A percentile compares a stretch with the other conserved stretches of the same genome.
These are phyloP conservation scores for Ophiostoma ulmi DNA, from an alignment of 2,329 filamentous ascomycete species.

Conservation along the genomic window DNA sequence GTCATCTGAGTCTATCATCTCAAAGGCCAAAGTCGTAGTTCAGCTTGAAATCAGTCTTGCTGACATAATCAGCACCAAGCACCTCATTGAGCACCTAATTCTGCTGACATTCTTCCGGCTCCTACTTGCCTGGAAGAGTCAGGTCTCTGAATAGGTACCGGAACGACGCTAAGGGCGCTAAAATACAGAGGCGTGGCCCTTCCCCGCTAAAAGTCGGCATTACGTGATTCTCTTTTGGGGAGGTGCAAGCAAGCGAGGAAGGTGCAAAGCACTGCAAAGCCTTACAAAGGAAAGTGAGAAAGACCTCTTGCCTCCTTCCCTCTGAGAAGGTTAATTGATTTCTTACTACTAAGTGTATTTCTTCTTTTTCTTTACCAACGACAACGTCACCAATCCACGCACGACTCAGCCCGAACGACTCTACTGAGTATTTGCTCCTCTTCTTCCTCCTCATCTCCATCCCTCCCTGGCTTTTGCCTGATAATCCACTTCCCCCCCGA, in stretches of 20 bases:
- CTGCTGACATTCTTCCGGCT: not conserved
- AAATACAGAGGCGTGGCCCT: not conserved
- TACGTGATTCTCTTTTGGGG: constrained; percentile 16
- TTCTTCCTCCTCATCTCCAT: not conserved
- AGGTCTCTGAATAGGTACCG: not conserved
- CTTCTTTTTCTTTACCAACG: not conserved
- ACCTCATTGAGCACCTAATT: not conserved
- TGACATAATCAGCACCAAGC: not conserved
- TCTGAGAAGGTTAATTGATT: not conserved
- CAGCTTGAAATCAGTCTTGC: not conserved
- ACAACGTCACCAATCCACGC: not conserved
- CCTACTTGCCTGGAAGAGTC: no score
- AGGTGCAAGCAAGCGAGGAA: constrained; percentile 12
- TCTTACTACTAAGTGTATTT: not conserved
- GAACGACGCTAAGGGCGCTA: not conserved
- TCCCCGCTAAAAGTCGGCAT: constrained; percentile 16
- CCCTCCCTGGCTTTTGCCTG: constrained; percentile 4
- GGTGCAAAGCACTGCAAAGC: not conserved
- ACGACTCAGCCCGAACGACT: not conserved
- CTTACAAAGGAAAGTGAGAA: not conserved
- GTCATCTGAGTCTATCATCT: not conserved
- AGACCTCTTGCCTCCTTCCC: not conserved
- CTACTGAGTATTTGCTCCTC: no score
- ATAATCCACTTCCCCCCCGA: not conserved
- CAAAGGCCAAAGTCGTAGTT: not conserved